Percentiles rank a stretch among this genome's conserved stretches.
These are phyloP conservation scores for Westerdykella ornata DNA, from an alignment of 2,329 filamentous ascomycete species.

Conservation along the genomic window DNA sequence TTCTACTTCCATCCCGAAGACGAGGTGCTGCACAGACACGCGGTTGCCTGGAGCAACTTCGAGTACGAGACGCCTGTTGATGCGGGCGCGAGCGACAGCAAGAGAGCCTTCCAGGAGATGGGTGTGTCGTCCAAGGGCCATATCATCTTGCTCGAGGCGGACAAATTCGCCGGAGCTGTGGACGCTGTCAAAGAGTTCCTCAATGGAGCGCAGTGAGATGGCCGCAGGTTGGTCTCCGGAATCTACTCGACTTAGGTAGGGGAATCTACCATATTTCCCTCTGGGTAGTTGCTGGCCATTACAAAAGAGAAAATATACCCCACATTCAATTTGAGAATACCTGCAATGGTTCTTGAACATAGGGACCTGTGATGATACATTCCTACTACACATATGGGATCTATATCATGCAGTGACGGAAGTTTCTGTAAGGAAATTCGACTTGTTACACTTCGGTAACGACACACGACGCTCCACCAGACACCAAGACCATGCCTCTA, in stretches of 20 bases:
- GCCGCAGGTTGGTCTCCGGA: no score
- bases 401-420: constrained; percentile 19
- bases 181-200: constrained; percentile 71
- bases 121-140: constrained; percentile 79
- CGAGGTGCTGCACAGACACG: constrained; percentile 75
- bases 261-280: no score
- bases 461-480: constrained; percentile 18
- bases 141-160: constrained; percentile 77
- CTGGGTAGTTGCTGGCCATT: no score
- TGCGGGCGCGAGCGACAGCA: constrained; percentile 79
- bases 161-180: constrained; percentile 68
- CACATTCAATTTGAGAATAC: no score
- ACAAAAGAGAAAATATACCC: no score
- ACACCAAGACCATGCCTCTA: constrained; percentile 9
- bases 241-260: background rate
- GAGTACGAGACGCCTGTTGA: constrained; percentile 71
- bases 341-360: no score
- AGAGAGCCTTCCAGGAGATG: constrained; percentile 88
- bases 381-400: constrained; percentile 31
- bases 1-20: constrained; percentile 98
- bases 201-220: constrained; percentile 23
- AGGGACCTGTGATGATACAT: constrained; percentile 26
- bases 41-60: constrained; percentile 62
- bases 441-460: constrained; percentile 23
- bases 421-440: constrained; percentile 27